Base-by-base conservation (phyloP, 495 filamentous ascomycete genomes). In the Aspergillus heteromorphus region DNA sequence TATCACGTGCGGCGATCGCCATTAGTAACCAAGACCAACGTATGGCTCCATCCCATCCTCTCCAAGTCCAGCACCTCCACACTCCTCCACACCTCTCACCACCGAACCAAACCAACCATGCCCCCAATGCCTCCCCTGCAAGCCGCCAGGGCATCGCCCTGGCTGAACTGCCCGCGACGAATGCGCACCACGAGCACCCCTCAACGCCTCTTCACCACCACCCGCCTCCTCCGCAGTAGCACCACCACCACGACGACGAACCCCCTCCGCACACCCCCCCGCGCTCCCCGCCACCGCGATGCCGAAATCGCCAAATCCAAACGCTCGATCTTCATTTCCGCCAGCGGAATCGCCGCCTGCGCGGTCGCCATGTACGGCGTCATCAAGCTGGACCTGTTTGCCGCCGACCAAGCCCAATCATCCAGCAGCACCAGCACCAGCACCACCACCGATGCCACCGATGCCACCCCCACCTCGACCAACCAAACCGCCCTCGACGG, bases 361-460 rank as follows among this genome's bases (percentile, higher is more conserved):
- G 71, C 67, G 14, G 62, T 58, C 1, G 66, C 65, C 6, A 69
- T 77, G 64, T 77, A 71, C 47, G 68, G 63, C 0, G 61, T 69
- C 7, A 71, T 75, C 57, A 69, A 71, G 53, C 58, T 66, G 18
- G 72, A 76, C 49, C 10, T 69, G 27, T 76, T 75, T 42, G 73
- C 68, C 7, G 40, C 73, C 16, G 64, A 69, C 2, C 40, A 45
- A 21, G 1, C 20, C 6, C 20, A n/a, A n/a, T n/a, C 20, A 20
- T 2, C 19, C 38, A 34, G 30, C 54, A 40, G 38, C 49, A 34
- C 14, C 41, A 48, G 31, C 25, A 41, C 20, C 49, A 30, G 36
- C 16, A 40, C 51, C 16, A 17, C 18, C 2, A 27, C 14, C 19
- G 25, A 31, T 7, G 19, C 17, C 36, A n/a, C 16, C 13, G 34